phyloP scores from a whole-genome alignment of 2,329 filamentous ascomycete species.

The Penicillium corylophilum region DNA sequence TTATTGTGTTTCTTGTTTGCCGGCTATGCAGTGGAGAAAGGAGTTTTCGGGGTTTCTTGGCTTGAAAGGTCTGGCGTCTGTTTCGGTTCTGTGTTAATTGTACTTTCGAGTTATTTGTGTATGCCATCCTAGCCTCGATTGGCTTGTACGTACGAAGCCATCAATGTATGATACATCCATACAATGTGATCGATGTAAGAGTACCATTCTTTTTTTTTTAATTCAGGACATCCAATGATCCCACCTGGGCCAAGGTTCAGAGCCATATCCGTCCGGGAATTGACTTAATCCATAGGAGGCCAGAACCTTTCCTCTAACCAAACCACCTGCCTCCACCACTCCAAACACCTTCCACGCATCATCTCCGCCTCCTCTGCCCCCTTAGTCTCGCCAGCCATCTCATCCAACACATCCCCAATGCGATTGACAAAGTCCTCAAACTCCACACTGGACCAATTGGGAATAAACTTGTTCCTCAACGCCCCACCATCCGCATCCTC shows the following conservation, averaged over 20 bases:
- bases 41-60: conserved; percentile 10
- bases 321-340: conserved; percentile 52
- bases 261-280: not conserved
- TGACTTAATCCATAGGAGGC: conserved; percentile 45
- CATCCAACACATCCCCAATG: conserved; percentile 57
- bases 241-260: too few species aligned
- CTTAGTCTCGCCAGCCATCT: conserved; percentile 47
- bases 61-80: not conserved
- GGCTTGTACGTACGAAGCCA: conserved; percentile 21
- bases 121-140: conserved; percentile 7
- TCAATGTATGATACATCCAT: not conserved
- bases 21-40: conserved; percentile 7
- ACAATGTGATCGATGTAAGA: conserved; percentile 3
- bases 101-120: conserved; percentile 3
- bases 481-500: conserved; percentile 65
- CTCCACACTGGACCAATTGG: conserved; percentile 64
- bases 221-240: too few species aligned
- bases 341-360: conserved; percentile 44
- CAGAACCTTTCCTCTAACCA: conserved; percentile 61
- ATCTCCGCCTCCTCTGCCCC: conserved; percentile 38
- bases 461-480: conserved; percentile 63
- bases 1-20: conserved; percentile 6
- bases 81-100: not conserved
- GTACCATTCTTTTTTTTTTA: not conserved
- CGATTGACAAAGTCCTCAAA: conserved; percentile 61